Base-by-base conservation (phyloP, 306 rosid species). In the Cucurbita pepo region DNA sequence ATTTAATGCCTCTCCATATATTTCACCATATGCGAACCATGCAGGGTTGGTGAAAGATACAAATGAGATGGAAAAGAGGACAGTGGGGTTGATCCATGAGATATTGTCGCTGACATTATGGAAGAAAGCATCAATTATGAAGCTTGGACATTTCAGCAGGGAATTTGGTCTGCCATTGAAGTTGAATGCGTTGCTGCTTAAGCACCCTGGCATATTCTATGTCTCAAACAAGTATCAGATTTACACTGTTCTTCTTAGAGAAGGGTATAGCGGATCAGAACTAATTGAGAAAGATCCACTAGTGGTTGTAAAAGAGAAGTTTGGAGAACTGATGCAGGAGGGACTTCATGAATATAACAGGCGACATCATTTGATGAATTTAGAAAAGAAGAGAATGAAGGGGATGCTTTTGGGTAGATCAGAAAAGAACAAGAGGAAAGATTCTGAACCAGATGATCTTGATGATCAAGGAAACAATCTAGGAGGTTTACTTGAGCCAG, bases 261-360 rank as follows among this genome's bases (percentile, higher is more conserved):
- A 92, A 73, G 90, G 82, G 1, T 92, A 90, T 77, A 76, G 64
- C 45, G 93, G 90, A 48, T 85, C 87, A 54, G 89, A 84, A 65
- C 79, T 92, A 67, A 72, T 90, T 41, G 77, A 88, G 38, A 92
- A 88, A 81, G 96, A 90, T 86, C 93, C 96, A 25, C 36, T 92
- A 25, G 92, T 90, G 25, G 81, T 81, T 72, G 86, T 83, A 36
- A 92, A 92, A 79, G 98, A 88, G 54, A 90, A 79, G 36, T 88
- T 92, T 79, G 96, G 98, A 69, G 96, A 92, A 66, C 45, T 92
- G 74, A 92, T 92, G 98, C 96, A 85, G 76, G 97, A 88, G 71
- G 98, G 98, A 25, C 96, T 90, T 78, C 95, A 92, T 76, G 98
- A 92, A 81, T 92, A 83, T 71, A 90, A 90, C 69, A 82, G 83